Conservation (phyloP, 1,139 yeast genomes). For the Hyphopichia buzzinii region DNA sequence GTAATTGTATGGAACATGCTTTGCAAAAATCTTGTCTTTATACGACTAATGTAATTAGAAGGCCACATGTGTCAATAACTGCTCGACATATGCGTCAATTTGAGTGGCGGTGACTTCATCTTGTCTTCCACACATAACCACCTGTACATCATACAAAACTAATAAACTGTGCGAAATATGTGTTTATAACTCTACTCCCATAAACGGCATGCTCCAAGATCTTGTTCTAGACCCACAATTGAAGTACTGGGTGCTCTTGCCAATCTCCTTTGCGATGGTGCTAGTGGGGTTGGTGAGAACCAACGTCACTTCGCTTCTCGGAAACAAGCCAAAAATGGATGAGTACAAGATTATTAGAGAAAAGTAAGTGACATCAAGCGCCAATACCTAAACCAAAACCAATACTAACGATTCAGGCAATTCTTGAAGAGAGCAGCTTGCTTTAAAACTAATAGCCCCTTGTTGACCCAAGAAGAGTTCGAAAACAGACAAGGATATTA, state of each 20-base stretch:
- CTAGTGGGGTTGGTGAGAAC: conserved; percentile 82
- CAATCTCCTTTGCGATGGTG: conserved; percentile 88
- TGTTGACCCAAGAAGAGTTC: conserved; percentile 48
- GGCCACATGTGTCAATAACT: no score
- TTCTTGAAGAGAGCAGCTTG: conserved; percentile 55
- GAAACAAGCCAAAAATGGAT: conserved; percentile 56
- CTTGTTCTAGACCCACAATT: conserved; percentile 72
- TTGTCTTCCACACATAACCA: no score
- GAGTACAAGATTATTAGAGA: conserved; percentile 58
- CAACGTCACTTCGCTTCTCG: conserved; percentile 58
- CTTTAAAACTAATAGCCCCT: conserved; percentile 48
- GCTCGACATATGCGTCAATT: no score
- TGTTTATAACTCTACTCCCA: no score
- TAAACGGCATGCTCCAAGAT: no score
- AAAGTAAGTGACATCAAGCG: conserved; percentile 31
- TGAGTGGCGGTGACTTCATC: no score
- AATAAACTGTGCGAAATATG: no score
- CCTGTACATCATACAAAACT: no score
- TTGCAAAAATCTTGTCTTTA: no score
- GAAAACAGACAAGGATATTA: conserved; percentile 44
- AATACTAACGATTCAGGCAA: conserved; percentile 26
- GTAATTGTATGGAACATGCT: no score
- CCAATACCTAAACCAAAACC: neutral
- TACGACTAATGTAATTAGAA: no score
- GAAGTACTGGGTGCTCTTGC: conserved; percentile 87